Conservation (phyloP, 208 protist species). For the Leishmania major region DNA sequence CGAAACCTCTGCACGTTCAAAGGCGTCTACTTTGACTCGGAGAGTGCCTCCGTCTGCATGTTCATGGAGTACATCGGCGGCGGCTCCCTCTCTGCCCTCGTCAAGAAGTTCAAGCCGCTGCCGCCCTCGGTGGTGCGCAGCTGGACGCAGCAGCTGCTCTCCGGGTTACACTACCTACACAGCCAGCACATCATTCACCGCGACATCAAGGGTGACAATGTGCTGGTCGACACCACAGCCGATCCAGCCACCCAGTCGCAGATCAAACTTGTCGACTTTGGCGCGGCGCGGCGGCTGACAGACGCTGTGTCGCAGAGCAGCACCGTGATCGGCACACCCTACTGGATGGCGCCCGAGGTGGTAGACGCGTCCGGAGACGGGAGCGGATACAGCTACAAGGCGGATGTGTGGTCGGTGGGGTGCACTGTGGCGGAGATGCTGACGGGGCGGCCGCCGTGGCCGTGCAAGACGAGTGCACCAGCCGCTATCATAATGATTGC, state of each 20-base stretch:
- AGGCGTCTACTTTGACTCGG: conserved; percentile 74
- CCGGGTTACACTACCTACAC: conserved; percentile 88
- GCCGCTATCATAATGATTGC: conserved; percentile 92
- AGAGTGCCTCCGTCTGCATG: conserved; percentile 78
- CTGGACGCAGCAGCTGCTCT: conserved; percentile 89
- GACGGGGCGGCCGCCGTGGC: conserved; percentile 92
- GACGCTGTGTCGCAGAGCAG: conserved; percentile 86
- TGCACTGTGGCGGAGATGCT: conserved; percentile 94
- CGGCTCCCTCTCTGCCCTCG: conserved; percentile 79
- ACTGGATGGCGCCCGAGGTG: conserved; percentile 95
- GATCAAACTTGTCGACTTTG: conserved; percentile 94
- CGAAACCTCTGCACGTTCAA: conserved; percentile 93
- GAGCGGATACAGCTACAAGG: conserved; percentile 89
- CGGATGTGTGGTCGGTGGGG: conserved; percentile 94
- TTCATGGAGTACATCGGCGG: conserved; percentile 95
- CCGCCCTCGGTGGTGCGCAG: conserved; percentile 78
- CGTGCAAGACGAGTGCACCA: conserved; percentile 73
- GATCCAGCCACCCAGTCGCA: conserved; percentile 59
- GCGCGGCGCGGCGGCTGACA: conserved; percentile 76
- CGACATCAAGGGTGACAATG: conserved; percentile 93
- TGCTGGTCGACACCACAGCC: conserved; percentile 84
- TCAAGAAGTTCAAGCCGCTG: conserved; percentile 90
- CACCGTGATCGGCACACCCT: conserved; percentile 92
- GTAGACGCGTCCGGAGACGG: conserved; percentile 58
- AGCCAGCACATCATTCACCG: conserved; percentile 92